Conservation (phyloP, 192 early-diverging fungal species). For the Coemansia sp. region DNA sequence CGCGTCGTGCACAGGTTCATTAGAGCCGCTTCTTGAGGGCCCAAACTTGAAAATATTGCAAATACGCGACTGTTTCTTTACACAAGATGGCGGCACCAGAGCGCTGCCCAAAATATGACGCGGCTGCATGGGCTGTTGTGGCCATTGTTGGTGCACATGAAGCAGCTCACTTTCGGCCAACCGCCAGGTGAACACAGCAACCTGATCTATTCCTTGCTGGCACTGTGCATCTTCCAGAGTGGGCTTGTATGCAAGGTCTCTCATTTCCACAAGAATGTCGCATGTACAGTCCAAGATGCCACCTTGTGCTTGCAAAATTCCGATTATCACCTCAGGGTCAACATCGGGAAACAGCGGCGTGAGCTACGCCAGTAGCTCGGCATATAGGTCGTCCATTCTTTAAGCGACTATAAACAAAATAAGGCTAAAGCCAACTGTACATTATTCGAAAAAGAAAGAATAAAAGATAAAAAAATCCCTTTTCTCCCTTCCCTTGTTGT, state of each 20-base stretch:
- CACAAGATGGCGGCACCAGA: not conserved
- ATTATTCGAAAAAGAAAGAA: not conserved
- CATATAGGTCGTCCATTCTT: slow-evolving; percentile 23
- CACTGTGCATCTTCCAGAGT: slow-evolving; percentile 10
- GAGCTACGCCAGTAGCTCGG: slow-evolving; percentile 16
- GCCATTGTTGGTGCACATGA: not conserved
- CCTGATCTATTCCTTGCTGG: slow-evolving; percentile 12
- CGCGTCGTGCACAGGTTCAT: not conserved
- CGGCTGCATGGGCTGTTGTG: slow-evolving; percentile 1
- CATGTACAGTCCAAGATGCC: slow-evolving; percentile 18
- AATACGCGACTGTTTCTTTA: slow-evolving; percentile 19
- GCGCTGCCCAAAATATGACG: not conserved
- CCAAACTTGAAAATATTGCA: slow-evolving; percentile 34
- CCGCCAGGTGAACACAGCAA: slow-evolving; percentile 23
- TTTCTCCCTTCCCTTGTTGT: too few relatives aligned
- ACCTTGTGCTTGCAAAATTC: slow-evolving; percentile 17
- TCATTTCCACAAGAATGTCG: slow-evolving; percentile 29
- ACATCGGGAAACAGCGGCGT: slow-evolving; percentile 40
- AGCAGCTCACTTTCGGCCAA: slow-evolving; percentile 31
- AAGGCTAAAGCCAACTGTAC: not conserved
- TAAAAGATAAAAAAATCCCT: not conserved
- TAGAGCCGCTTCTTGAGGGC: slow-evolving; percentile 2
- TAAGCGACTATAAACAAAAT: not conserved
- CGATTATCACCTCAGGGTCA: slow-evolving; percentile 30
- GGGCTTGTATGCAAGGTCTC: slow-evolving; percentile 37